Evolutionary conservation across 2,329 filamentous ascomycete species (phyloP), one percentile per base, ranked within the genome.

Genomic region (Bimuria novae-zelandiae): DNA sequence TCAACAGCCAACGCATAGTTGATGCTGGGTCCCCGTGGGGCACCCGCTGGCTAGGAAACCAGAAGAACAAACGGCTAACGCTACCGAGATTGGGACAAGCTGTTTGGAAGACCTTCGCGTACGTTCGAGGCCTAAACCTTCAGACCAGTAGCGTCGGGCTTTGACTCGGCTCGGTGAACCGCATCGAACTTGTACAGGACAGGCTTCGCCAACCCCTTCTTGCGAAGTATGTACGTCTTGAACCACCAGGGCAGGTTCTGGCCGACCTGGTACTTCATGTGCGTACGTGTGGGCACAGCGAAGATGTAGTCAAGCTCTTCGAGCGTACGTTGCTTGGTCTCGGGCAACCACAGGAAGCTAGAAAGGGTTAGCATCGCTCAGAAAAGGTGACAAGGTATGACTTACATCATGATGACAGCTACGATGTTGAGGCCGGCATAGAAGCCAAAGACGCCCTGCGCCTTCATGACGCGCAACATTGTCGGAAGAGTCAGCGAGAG

Each of bases 401-500:
- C 60, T 63, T 60, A 69, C 60, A 88, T 87, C 76, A 89, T 82
- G 21, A 84, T 52, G 14, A 87, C 76, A 0, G 85, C 85, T 2
- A 83, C 64, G 3, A 86, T 59, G 57, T 89, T 89, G 7, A 88
- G 72, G 0, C 74, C 83, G 2, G 76, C 79, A 54, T 87, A 88
- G 64, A 88, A 85, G 3, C 82, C 79, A 60, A 88, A 87, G 1
- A 83, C 81, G 6, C 81, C 81, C 2, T 78, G 77, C 0, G 80
- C 73, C 7, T 73, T 79, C 68, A 84, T 76, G 4, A 74, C 78
- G 10, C 69, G 68, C 11, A 86, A 71, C 73, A 87, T 80, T 41
- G 81, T 75, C 1, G 84, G 85, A 63, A 86, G 85, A 0, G 84
- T 87, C 46, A 89, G 82, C n/a, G 82, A 80, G 40, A 86, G 73